Evolutionary conservation across 73 alveolate species (phyloP).

Genomic region (Paramecium tetraurelia): DNA sequence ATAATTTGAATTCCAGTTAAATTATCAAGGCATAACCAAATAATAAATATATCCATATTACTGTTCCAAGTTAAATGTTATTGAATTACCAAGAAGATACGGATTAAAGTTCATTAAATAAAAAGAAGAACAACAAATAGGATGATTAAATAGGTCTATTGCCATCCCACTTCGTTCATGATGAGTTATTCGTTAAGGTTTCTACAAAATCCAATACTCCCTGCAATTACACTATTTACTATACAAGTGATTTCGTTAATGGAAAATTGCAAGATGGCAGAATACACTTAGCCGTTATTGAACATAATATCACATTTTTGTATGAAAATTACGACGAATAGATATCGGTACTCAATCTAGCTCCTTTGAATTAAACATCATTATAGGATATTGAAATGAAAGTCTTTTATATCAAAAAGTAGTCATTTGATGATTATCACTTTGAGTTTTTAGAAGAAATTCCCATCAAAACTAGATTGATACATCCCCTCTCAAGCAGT

Average conservation of each 20-base stretch:
- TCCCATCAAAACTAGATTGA: neutral
- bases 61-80: neutral
- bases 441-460: neutral
- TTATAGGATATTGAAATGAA: neutral
- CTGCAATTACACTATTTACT: neutral
- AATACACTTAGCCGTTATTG: neutral
- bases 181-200: neutral
- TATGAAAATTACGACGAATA: slow-evolving; percentile 7
- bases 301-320: neutral
- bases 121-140: neutral
- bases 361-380: neutral
- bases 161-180: neutral
- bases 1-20: neutral
- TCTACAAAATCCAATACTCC: neutral
- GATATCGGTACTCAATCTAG: neutral
- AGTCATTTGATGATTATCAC: neutral
- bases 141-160: neutral
- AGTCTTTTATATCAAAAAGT: neutral
- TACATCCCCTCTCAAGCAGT: neutral
- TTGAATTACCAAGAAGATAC: neutral
- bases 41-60: neutral
- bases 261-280: slow-evolving; percentile 33
- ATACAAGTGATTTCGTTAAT: neutral
- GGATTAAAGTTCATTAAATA: neutral
- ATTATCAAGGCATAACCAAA: neutral